Conservation (phyloP, 305 asterid species). For the Solanum chacoense region DNA sequence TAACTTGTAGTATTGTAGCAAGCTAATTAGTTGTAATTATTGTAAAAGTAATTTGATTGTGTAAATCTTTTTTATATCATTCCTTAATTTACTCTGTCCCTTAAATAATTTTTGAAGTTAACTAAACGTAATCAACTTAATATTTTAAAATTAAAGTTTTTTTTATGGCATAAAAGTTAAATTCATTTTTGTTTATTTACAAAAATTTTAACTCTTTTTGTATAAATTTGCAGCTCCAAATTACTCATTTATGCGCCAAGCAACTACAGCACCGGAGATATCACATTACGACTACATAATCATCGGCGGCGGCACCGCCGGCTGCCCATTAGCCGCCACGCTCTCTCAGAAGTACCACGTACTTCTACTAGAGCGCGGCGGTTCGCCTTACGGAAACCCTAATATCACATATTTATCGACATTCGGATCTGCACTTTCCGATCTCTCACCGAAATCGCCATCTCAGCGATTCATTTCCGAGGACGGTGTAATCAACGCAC, state of each 20-base stretch:
- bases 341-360: slow-evolving; percentile 59
- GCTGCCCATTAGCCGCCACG: slow-evolving; percentile 93
- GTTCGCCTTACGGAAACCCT: slow-evolving; percentile 64
- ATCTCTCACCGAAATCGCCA: slow-evolving; percentile 61
- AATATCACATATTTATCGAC: slow-evolving; percentile 48
- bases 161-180: neutral
- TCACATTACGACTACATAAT: slow-evolving; percentile 79
- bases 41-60: neutral
- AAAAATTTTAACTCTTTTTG: neutral
- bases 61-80: neutral
- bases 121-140: neutral
- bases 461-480: slow-evolving; percentile 85
- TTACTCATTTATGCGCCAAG: slow-evolving; percentile 50
- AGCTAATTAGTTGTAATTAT: neutral
- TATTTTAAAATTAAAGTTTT: neutral
- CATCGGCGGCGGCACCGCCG: slow-evolving; percentile 90
- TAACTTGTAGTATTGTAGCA: neutral
- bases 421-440: slow-evolving; percentile 59
- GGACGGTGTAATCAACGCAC: slow-evolving; percentile 80
- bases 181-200: neutral
- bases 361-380: slow-evolving; percentile 85
- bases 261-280: slow-evolving; percentile 51
- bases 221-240: slow-evolving; percentile 30
- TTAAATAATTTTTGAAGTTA: too few species aligned
- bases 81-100: neutral